Conservation (phyloP, 352 stramenopile genomes). For the Elongisporangium undulatum region DNA sequence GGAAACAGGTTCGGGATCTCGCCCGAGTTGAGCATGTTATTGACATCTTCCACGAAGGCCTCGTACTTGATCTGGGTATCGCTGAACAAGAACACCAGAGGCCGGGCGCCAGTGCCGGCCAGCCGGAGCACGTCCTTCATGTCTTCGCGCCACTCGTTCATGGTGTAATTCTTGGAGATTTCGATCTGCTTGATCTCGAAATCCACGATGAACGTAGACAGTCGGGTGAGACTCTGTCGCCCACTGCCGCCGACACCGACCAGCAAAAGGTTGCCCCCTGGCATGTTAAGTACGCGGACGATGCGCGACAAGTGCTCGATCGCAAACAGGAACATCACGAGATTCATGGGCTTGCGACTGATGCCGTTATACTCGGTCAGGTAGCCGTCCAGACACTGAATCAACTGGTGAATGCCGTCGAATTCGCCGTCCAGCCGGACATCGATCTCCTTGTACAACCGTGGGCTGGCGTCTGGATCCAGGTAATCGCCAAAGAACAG, state of each 20-base stretch:
- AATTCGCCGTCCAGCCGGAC: constrained; percentile 57
- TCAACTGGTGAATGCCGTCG: constrained; percentile 77
- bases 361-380: constrained; percentile 91
- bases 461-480: constrained; percentile 65
- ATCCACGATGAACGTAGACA: constrained; percentile 92
- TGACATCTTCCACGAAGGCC: constrained; percentile 95
- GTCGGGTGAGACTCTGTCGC: constrained; percentile 88
- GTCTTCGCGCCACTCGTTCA: constrained; percentile 94
- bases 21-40: constrained; percentile 95
- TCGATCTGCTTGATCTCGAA: constrained; percentile 94
- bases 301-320: constrained; percentile 94
- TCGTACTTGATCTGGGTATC: constrained; percentile 97
- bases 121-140: constrained; percentile 91
- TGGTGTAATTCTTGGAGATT: constrained; percentile 94
- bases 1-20: constrained; percentile 95
- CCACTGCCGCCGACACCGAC: constrained; percentile 93
- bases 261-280: constrained; percentile 90
- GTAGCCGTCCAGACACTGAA: constrained; percentile 87
- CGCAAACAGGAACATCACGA: constrained; percentile 96
- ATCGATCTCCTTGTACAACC: constrained; percentile 81
- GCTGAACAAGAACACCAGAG: constrained; percentile 93
- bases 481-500: constrained; percentile 94
- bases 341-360: constrained; percentile 92
- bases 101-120: constrained; percentile 80
- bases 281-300: constrained; percentile 92